Percentiles rank a stretch among this genome's conserved stretches.
These are phyloP conservation scores for Nepenthes alata DNA, from an alignment of 179 eudicot genomes.

Conservation along the genomic window DNA sequence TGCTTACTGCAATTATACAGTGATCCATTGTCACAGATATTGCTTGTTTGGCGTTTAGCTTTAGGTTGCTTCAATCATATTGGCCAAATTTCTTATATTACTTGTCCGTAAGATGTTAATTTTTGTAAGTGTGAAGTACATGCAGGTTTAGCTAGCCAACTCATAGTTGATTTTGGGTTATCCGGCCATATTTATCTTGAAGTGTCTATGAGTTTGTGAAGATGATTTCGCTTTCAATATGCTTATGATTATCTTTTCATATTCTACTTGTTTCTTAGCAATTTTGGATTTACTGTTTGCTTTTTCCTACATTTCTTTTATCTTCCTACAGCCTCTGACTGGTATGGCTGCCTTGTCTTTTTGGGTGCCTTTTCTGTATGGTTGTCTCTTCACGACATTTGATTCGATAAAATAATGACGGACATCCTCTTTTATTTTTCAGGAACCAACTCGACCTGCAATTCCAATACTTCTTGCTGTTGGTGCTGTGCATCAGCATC, in stretches of 20 bases:
- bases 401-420: too few relatives aligned
- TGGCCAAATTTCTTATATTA: neutral
- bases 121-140: neutral
- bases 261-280: too few relatives aligned
- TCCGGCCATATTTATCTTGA: neutral
- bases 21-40: neutral
- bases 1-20: too few relatives aligned
- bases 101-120: neutral
- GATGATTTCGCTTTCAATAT: too few relatives aligned
- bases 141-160: neutral
- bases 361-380: neutral
- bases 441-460: constrained; percentile 97
- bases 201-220: neutral
- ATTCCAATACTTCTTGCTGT: constrained; percentile 98
- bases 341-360: too few relatives aligned
- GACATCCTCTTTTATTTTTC: neutral
- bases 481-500: constrained; percentile 99
- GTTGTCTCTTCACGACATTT: neutral
- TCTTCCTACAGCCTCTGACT: too few relatives aligned
- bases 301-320: too few relatives aligned
- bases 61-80: neutral
- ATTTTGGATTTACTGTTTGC: too few relatives aligned
- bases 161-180: neutral
- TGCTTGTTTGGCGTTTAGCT: neutral
- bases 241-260: too few relatives aligned